A percentile compares a stretch with the other conserved stretches of the same genome.
phyloP scores from a whole-genome alignment of 2,329 filamentous ascomycete species.

The Fusarium chuoi region DNA sequence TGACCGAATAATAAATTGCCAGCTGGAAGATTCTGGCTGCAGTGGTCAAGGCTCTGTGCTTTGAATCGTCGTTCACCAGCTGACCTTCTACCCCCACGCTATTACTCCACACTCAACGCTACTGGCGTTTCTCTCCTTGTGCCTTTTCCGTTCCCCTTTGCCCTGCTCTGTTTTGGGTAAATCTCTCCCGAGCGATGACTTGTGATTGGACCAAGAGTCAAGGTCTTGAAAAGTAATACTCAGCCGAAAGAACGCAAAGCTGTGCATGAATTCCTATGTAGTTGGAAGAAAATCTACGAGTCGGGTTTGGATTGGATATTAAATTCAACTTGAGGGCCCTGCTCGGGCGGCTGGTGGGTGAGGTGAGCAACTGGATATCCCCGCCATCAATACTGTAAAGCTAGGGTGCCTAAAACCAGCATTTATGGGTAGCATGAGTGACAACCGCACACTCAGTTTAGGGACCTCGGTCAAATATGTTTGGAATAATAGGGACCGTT shows the following conservation, averaged over 20 bases:
- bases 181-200: not conserved
- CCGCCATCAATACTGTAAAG: not conserved
- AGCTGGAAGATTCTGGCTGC: conserved; percentile 20
- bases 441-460: not conserved
- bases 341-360: not conserved
- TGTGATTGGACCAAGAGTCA: not conserved
- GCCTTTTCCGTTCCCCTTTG: conserved; percentile 16
- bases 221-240: not conserved
- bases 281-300: not conserved
- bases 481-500: not conserved
- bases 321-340: not conserved
- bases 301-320: not conserved
- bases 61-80: conserved; percentile 20
- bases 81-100: conserved; percentile 37
- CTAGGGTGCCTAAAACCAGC: not conserved
- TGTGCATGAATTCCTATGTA: not conserved
- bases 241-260: not conserved
- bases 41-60: conserved; percentile 18
- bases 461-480: not conserved
- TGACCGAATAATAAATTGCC: not conserved
- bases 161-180: not conserved
- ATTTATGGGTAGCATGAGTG: not conserved
- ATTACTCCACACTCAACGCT: conserved; percentile 30
- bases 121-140: conserved; percentile 16
- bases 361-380: not conserved